Percentiles rank a stretch among this genome's conserved stretches.
Evolutionary conservation across 805 yeast species (phyloP).

Genomic region (Candida ascalaphidarum): DNA sequence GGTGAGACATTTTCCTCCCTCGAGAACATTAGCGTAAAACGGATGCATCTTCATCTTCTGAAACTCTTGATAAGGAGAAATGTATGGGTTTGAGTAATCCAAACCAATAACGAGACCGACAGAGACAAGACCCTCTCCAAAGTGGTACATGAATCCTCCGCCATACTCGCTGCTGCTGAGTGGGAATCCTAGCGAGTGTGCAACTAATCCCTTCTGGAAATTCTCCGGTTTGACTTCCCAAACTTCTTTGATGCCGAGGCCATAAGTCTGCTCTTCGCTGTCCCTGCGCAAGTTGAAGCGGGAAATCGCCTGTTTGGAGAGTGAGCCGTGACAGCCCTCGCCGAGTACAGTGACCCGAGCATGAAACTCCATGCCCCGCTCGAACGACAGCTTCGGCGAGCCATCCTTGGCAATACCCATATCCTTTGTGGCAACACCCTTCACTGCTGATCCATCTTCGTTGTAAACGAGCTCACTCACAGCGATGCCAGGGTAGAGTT

Average conservation of each 20-base stretch:
- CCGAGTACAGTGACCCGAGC: slow-evolving; percentile 85
- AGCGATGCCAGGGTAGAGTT: slow-evolving; percentile 83
- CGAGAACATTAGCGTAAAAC: slow-evolving; percentile 59
- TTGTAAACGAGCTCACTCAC: slow-evolving; percentile 68
- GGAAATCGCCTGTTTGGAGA: slow-evolving; percentile 67
- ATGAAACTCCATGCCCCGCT: slow-evolving; percentile 95
- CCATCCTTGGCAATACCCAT: slow-evolving; percentile 78
- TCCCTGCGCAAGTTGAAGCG: slow-evolving; percentile 61
- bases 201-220: slow-evolving; percentile 71
- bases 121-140: slow-evolving; percentile 85
- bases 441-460: slow-evolving; percentile 50
- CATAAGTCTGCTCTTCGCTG: slow-evolving; percentile 79
- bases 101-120: slow-evolving; percentile 93
- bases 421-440: slow-evolving; percentile 92
- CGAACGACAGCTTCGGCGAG: slow-evolving; percentile 72
- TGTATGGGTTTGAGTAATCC: slow-evolving; percentile 90
- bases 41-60: slow-evolving; percentile 93
- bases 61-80: slow-evolving; percentile 93
- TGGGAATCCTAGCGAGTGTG: slow-evolving; percentile 90
- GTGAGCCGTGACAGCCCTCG: slow-evolving; percentile 98
- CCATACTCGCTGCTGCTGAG: slow-evolving; percentile 70
- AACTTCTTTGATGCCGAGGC: slow-evolving; percentile 91
- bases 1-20: slow-evolving; percentile 87
- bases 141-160: slow-evolving; percentile 96
- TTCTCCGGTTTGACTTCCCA: slow-evolving; percentile 90